These are phyloP conservation scores for Anaeramoeba flamelloides DNA, from an alignment of 78 protist species.

Conservation along the genomic window DNA sequence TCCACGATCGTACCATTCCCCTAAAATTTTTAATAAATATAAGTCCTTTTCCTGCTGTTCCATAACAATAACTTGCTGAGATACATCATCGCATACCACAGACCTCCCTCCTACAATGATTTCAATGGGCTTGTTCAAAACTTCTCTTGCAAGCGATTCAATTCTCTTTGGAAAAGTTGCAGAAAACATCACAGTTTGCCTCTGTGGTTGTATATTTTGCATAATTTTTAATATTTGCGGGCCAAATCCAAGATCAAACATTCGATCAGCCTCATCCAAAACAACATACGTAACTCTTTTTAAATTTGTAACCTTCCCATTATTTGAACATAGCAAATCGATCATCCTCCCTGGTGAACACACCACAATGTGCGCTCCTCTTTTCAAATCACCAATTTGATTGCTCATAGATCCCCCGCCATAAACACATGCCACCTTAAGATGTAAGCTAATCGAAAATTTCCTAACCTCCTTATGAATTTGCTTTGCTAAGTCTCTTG, in stretches of 20 bases:
- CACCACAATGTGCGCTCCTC: conserved; percentile 82
- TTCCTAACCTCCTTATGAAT: conserved; percentile 45
- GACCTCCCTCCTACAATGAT: conserved; percentile 71
- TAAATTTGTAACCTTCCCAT: conserved; percentile 61
- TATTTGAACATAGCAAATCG: conserved; percentile 74
- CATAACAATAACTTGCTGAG: conserved; percentile 68
- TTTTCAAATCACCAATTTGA: conserved; percentile 77
- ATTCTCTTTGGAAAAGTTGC: conserved; percentile 78
- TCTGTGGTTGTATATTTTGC: conserved; percentile 57
- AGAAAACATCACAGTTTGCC: conserved; percentile 74
- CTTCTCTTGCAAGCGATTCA: conserved; percentile 39
- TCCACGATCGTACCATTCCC: conserved; percentile 1
- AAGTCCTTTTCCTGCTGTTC: background rate
- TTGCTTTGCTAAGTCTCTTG: conserved; percentile 89
- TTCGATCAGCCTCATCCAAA: conserved; percentile 97
- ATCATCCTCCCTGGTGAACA: conserved; percentile 98
- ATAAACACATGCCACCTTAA: no score
- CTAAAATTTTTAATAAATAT: conserved; percentile 4
- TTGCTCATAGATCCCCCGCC: conserved; percentile 78
- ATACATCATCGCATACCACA: conserved; percentile 44
- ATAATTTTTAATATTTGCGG: conserved; percentile 69
- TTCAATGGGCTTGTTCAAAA: conserved; percentile 61
- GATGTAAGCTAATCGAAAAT: no score
- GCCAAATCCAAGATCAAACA: conserved; percentile 91
- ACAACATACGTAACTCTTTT: conserved; percentile 72